Base-by-base conservation (phyloP, 2,329 filamentous ascomycete species). In the Truncatella angustata region DNA sequence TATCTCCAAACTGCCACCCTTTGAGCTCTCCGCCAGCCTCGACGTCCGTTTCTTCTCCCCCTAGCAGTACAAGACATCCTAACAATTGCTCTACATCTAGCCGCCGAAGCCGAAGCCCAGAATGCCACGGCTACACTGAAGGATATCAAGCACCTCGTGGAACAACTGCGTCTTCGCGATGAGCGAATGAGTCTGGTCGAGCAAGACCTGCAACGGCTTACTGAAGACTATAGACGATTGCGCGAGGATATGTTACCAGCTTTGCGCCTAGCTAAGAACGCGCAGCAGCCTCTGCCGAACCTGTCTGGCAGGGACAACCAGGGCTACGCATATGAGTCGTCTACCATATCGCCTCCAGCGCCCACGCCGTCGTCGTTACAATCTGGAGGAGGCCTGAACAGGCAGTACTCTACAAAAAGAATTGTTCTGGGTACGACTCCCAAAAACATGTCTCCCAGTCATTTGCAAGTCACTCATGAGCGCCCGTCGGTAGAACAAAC, bases 181-280 rank as follows among this genome's bases (percentile, higher is more conserved):
- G 91, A 97, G 72, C 86, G 91, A 54, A 93, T 97, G 73, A 85
- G 84, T 58, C 77, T 89, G 39, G 82, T 93, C 23, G 93, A 97
- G 70, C 81, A 86, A 53, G 91, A 97, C 66, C 73, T 97, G 65
- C 85, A 88, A 56, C 85, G 88, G 55, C 81, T 97, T 63, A 87
- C 87, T 11, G 91, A 97, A 36, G 92, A 97, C 66, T 96, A 96
- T 67, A 82, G 88, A 60, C 87, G 90, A 59, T 73, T 99, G 57
- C 82, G 94, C 52, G 93, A 97, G 70, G 94, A 99, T 66, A 84
- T 97, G 65, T 78, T 97, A 28, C 93, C 94, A 3, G 87, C 96
- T 18, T 84, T 97, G 63, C 90, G 92, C 56, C 85, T 96, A 64
- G 88, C 87, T 63, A 97, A 97, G 73, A 92, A 97, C 67, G 88